Conservation (phyloP, 305 asterid genomes). For the Plantago rigida region DNA sequence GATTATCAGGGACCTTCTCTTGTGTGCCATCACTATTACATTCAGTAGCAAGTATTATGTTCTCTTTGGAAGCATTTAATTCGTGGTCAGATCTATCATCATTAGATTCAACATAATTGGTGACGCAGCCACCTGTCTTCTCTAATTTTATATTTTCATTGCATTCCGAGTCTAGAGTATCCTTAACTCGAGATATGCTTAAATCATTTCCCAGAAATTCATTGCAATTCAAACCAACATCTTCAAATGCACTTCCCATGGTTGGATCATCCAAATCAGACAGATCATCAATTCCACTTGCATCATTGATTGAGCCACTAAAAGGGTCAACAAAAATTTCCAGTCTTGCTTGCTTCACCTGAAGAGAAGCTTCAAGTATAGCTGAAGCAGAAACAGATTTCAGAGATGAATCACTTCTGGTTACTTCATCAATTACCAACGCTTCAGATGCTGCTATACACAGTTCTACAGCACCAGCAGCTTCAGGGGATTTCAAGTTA, state of each 20-base stretch:
- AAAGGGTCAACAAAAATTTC: conserved; percentile 37
- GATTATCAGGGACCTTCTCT: conserved; percentile 22
- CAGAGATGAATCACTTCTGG: conserved; percentile 32
- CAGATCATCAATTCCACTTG: conserved; percentile 35
- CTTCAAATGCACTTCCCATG: conserved; percentile 61
- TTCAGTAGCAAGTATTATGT: conserved; percentile 26
- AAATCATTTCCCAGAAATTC: conserved; percentile 30
- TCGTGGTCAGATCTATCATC: conserved; percentile 21
- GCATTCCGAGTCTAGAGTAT: conserved; percentile 41
- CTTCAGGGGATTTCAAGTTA: conserved; percentile 30
- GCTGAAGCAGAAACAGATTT: conserved; percentile 45
- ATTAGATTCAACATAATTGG: conserved; percentile 24
- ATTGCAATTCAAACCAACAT: conserved; percentile 42
- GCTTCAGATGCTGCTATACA: conserved; percentile 85
- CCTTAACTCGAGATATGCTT: conserved; percentile 52
- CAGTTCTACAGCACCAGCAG: conserved; percentile 49
- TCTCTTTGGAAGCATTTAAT: conserved; percentile 25
- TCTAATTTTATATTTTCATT: conserved; percentile 29
- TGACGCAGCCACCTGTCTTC: conserved; percentile 28
- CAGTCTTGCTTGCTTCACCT: conserved; percentile 64
- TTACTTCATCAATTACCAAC: conserved; percentile 55
- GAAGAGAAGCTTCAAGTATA: conserved; percentile 70
- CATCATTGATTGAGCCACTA: conserved; percentile 24
- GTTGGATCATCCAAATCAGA: conserved; percentile 55
- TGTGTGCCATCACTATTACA: conserved; percentile 26